phyloP scores from a whole-genome alignment of 805 yeast species.

The Saccharomycopsis javanensis region DNA sequence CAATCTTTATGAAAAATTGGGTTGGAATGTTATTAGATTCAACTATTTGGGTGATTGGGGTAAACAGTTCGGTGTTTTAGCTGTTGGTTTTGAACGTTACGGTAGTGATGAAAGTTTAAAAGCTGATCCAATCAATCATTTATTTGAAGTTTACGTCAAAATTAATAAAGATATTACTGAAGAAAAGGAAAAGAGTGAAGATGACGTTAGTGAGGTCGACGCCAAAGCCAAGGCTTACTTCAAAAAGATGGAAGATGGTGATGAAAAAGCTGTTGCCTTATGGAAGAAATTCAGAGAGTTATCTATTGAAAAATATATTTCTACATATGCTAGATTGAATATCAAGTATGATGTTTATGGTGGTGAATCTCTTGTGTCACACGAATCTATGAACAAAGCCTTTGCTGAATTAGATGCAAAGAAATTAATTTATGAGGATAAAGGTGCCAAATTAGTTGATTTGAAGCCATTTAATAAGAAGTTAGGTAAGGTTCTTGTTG shows the following conservation, averaged over 20 bases:
- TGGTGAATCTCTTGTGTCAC: slow-evolving; percentile 91
- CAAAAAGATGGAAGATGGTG: slow-evolving; percentile 90
- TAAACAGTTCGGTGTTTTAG: slow-evolving; percentile 92
- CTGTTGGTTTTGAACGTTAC: slow-evolving; percentile 81
- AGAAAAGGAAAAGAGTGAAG: slow-evolving; percentile 40
- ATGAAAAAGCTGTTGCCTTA: slow-evolving; percentile 59
- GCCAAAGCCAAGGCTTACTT: slow-evolving; percentile 82
- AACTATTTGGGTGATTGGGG: slow-evolving; percentile 99
- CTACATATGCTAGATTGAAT: slow-evolving; percentile 86
- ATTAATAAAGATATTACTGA: slow-evolving; percentile 65
- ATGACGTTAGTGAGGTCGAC: slow-evolving; percentile 42
- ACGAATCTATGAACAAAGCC: slow-evolving; percentile 59
- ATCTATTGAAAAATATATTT: slow-evolving; percentile 76
- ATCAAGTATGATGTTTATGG: slow-evolving; percentile 82
- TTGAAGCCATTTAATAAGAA: slow-evolving; percentile 79
- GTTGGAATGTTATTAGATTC: slow-evolving; percentile 87
- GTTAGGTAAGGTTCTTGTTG: slow-evolving; percentile 84
- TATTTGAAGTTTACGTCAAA: slow-evolving; percentile 87
- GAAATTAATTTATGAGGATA: slow-evolving; percentile 70
- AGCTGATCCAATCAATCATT: slow-evolving; percentile 82
- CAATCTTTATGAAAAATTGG: slow-evolving; percentile 80
- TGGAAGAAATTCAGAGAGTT: slow-evolving; percentile 90
- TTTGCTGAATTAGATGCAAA: slow-evolving; percentile 52
- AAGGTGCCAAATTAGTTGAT: slow-evolving; percentile 86
- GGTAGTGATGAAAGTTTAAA: slow-evolving; percentile 69